phyloP scores from a whole-genome alignment of 306 rosid genomes.

The Malus asiatica region DNA sequence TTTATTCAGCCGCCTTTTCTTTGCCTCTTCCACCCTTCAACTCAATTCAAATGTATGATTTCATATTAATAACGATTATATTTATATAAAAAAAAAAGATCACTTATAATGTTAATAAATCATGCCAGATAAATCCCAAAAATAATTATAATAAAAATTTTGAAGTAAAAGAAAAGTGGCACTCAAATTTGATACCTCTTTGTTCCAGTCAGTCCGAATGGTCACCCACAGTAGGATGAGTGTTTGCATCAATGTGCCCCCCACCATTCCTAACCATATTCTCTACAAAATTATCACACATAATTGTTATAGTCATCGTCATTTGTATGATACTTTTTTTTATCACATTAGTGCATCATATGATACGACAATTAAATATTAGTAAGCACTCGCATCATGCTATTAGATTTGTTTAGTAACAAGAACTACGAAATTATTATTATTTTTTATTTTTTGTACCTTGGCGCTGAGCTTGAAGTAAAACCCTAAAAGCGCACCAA shows the following conservation, averaged over 20 bases:
- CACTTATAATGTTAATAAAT: background rate
- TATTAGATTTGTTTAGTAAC: too few species aligned
- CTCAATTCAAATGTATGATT: background rate
- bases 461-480: conserved; percentile 54
- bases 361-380: background rate
- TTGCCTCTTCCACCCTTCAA: conserved; percentile 57
- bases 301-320: background rate
- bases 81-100: background rate
- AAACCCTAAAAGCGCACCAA: conserved; percentile 60
- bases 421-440: too few species aligned
- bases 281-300: conserved; percentile 28
- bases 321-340: background rate
- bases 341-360: background rate
- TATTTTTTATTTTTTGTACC: conserved; percentile 24
- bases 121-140: background rate
- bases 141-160: background rate
- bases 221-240: conserved; percentile 51
- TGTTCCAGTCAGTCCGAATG: conserved; percentile 54
- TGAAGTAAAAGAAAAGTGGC: background rate
- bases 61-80: background rate
- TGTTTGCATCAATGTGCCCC: conserved; percentile 63
- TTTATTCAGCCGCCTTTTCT: conserved; percentile 37
- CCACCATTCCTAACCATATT: conserved; percentile 68
- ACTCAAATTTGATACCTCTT: conserved; percentile 37
- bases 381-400: background rate